Evolutionary conservation across 2,329 filamentous ascomycete genomes (phyloP), one percentile per base, ranked within the genome.

Genomic region (Epichloe hybrida): DNA sequence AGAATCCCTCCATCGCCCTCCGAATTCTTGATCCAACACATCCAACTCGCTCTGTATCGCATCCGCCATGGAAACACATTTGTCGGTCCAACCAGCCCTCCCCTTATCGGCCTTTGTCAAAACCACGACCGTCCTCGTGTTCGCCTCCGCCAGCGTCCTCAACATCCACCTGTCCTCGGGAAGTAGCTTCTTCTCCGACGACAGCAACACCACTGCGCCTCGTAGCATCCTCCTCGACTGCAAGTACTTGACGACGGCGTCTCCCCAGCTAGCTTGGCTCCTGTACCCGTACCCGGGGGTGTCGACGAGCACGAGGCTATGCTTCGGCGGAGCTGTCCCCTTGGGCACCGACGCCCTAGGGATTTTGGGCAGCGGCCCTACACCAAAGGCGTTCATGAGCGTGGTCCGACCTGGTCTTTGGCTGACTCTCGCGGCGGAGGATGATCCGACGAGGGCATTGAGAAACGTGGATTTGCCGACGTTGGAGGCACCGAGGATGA

Each of bases 391-490:
- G 58, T 80, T 81, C 64, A 81, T 72, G 34, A 72, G 70, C 36
- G 66, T 71, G 1, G 78, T 81, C 57, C 69, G 72, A 9, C 78
- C 78, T 0, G 77, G 74, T 20, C 64, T 66, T 15, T 67, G 63
- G 59, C 74, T 76, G 23, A 75, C 74, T 46, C 71, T 67, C 12
- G 77, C 77, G 5, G 74, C 63, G 23, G 62, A 59, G 23, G 59
- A 54, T 3, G 59, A 56, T 36, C 82, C 82, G 2, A 83, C 79
- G 36, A 95, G 76, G 17, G 85, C 84, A 62, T 95, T 95, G 68
- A 95, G 83, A 57, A 94, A 85, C 15, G 87, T 88, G 2, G 87
- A 93, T 65, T 95, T 95, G 61, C 88, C 88, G 41, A 89, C 88
- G 62, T 95, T 95, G 56, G 88, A 89, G 59, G 90, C 88, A 42